Evolutionary conservation across 1,139 yeast species (phyloP).

Genomic region (Geotrichum macrosporum): DNA sequence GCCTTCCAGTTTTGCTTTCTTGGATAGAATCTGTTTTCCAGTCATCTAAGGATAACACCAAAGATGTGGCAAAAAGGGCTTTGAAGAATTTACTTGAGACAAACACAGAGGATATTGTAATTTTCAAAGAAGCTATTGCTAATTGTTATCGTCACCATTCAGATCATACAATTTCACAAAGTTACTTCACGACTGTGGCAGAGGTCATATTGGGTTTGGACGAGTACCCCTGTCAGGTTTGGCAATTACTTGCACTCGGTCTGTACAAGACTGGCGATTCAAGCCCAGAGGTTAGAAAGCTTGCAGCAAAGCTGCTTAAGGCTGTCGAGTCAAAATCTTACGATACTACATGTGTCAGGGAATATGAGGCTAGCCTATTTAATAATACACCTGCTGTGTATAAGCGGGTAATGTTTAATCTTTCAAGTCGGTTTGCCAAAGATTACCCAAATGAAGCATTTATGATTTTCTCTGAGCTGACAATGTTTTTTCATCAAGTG

Average conservation of each 20-base stretch:
- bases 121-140: slow-evolving; percentile 59
- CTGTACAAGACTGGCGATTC: slow-evolving; percentile 67
- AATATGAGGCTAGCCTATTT: slow-evolving; percentile 57
- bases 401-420: slow-evolving; percentile 67
- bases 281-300: slow-evolving; percentile 52
- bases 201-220: slow-evolving; percentile 51
- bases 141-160: slow-evolving; percentile 54
- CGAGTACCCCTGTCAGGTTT: slow-evolving; percentile 46
- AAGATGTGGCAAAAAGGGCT: slow-evolving; percentile 67
- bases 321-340: slow-evolving; percentile 53
- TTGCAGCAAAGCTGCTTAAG: slow-evolving; percentile 58
- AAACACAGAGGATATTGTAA: slow-evolving; percentile 54
- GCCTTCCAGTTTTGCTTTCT: slow-evolving; percentile 58
- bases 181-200: slow-evolving; percentile 68
- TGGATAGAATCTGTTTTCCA: slow-evolving; percentile 75
- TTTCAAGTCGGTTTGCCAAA: slow-evolving; percentile 59
- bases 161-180: slow-evolving; percentile 49
- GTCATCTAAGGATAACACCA: slow-evolving; percentile 56
- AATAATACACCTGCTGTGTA: slow-evolving; percentile 69
- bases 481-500: slow-evolving; percentile 64
- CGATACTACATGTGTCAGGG: slow-evolving; percentile 45
- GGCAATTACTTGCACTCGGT: slow-evolving; percentile 60
- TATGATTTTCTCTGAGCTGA: slow-evolving; percentile 64
- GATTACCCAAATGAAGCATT: slow-evolving; percentile 56
- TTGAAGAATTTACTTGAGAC: slow-evolving; percentile 58